Evolutionary conservation across 2,329 filamentous ascomycete species (phyloP).

Genomic region (Colletotrichum echinochloae): DNA sequence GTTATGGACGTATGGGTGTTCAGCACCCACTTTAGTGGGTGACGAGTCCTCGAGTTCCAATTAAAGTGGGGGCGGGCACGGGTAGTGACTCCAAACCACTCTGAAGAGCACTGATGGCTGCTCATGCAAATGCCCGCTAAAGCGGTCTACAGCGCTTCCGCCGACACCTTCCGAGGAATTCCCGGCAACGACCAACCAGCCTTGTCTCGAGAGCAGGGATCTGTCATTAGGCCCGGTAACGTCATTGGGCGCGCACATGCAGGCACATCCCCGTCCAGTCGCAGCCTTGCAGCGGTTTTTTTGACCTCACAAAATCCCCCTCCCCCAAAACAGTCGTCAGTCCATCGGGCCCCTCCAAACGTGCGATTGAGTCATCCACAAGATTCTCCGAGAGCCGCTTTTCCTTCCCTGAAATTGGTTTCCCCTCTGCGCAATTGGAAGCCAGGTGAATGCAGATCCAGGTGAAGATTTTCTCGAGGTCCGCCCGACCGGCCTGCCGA

Average conservation of each 20-base stretch:
- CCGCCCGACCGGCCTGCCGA: conserved; percentile 40
- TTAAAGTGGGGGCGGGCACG: too few species aligned
- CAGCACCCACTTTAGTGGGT: too few species aligned
- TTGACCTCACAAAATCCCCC: conserved; percentile 39
- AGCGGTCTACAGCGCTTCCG: background rate
- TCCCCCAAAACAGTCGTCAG: conserved; percentile 32
- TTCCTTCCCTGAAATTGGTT: conserved; percentile 26
- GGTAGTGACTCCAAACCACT: too few species aligned
- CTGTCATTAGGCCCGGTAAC: background rate
- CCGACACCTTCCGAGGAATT: background rate
- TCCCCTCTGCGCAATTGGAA: conserved; percentile 32
- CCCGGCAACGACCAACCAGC: conserved; percentile 8
- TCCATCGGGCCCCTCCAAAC: conserved; percentile 36
- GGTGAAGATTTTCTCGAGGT: conserved; percentile 40
- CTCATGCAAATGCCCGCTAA: background rate
- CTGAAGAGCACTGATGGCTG: background rate
- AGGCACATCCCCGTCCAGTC: conserved; percentile 27
- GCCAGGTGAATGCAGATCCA: conserved; percentile 41
- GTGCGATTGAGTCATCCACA: conserved; percentile 40
- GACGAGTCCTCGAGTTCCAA: too few species aligned
- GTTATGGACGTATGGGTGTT: too few species aligned
- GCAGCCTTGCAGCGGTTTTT: conserved; percentile 39
- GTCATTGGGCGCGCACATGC: conserved; percentile 28
- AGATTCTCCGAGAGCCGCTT: conserved; percentile 33
- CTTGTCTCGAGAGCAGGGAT: conserved; percentile 31